phyloP scores from a whole-genome alignment of 202 grass and related monocot species.

The Panicum hallii region DNA sequence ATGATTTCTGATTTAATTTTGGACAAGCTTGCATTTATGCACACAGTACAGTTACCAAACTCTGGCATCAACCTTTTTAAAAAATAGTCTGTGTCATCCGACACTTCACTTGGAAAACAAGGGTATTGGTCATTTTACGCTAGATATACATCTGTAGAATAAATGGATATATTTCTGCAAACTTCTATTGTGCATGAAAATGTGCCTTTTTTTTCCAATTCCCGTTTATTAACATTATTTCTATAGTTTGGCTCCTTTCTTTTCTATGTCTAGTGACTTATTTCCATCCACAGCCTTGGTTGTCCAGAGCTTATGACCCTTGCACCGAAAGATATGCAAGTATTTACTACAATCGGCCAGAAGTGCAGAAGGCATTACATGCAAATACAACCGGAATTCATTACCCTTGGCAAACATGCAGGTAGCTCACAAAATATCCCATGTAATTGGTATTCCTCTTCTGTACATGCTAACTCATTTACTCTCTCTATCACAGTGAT shows the following conservation, averaged over 20 bases:
- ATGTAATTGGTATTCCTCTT: conserved; percentile 2
- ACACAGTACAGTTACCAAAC: neutral
- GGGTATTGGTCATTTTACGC: neutral
- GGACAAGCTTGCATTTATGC: neutral
- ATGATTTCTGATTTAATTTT: neutral
- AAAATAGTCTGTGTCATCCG: conserved; percentile 1
- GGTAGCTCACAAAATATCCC: conserved; percentile 49
- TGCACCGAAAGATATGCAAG: conserved; percentile 88
- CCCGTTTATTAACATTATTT: conserved; percentile 5
- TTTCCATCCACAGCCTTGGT: conserved; percentile 75
- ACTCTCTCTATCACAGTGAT: conserved; percentile 55
- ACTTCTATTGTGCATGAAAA: neutral
- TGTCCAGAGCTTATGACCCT: conserved; percentile 97
- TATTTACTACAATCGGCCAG: conserved; percentile 82
- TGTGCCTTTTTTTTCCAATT: conserved; percentile 26
- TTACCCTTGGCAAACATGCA: conserved; percentile 94
- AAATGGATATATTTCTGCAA: neutral
- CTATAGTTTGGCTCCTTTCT: neutral
- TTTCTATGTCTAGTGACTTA: conserved; percentile 22
- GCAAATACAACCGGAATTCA: conserved; percentile 86
- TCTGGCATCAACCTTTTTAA: neutral
- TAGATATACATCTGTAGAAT: neutral
- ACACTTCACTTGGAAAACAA: neutral
- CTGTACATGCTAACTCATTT: conserved; percentile 30
- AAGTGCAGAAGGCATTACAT: conserved; percentile 88